phyloP scores from a whole-genome alignment of 2,329 filamentous ascomycete genomes.

The Paramyrothecium roridum region DNA sequence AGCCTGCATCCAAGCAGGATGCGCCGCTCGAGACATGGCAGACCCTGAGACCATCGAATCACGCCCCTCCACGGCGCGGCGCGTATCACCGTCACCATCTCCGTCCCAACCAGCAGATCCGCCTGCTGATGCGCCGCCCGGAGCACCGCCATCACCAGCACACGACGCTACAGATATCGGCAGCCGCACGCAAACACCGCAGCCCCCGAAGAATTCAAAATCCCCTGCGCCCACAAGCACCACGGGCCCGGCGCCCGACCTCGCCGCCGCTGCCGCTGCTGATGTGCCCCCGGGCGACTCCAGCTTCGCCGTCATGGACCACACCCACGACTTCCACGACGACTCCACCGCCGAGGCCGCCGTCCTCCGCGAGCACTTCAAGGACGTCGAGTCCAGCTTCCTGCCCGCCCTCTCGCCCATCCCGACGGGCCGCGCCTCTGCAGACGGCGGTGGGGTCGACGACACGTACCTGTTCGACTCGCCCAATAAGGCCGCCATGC shows the following conservation, averaged over 20 bases:
- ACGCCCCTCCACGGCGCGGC: constrained; percentile 19
- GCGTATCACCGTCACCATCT: constrained; percentile 11
- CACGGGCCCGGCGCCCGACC: neutral
- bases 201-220: no score
- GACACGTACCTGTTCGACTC: constrained; percentile 60
- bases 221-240: neutral
- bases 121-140: no score
- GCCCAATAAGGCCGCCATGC: constrained; percentile 28
- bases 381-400: constrained; percentile 66
- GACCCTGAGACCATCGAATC: constrained; percentile 12
- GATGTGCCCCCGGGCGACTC: constrained; percentile 31
- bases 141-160: no score
- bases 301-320: constrained; percentile 35
- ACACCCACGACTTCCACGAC: constrained; percentile 23
- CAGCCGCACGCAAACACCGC: no score
- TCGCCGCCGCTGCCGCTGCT: constrained; percentile 9
- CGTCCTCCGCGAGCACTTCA: constrained; percentile 50
- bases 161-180: no score
- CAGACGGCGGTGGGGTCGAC: constrained; percentile 39
- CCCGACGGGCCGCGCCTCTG: constrained; percentile 37
- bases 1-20: constrained; percentile 17
- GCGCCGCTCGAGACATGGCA: constrained; percentile 26
- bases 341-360: constrained; percentile 52
- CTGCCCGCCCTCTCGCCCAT: constrained; percentile 56
- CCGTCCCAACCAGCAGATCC: neutral